A percentile compares a stretch with the other conserved stretches of the same genome.
Evolutionary conservation across 1,284 basidiomycete genomes (phyloP).

Genomic region (Somion occarium): DNA sequence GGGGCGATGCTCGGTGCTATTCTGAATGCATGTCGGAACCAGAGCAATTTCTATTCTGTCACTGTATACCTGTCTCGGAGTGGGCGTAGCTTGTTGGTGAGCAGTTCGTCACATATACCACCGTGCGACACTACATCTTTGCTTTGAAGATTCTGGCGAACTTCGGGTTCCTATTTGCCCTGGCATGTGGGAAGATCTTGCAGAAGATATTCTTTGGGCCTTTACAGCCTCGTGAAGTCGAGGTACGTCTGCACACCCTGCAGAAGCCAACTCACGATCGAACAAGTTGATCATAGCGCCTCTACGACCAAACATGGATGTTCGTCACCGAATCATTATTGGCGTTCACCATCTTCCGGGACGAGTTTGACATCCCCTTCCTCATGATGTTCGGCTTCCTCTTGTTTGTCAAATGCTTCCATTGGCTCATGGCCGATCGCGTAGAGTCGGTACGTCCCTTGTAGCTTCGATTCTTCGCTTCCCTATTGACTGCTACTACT

Average conservation of each 20-base stretch:
- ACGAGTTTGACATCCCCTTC: constrained; percentile 91
- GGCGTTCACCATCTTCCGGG: constrained; percentile 95
- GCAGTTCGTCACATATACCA: constrained; percentile 18
- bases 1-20: constrained; percentile 71
- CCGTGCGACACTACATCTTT: constrained; percentile 3
- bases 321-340: constrained; percentile 95
- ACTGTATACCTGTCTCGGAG: constrained; percentile 91
- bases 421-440: constrained; percentile 93
- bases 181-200: constrained; percentile 73
- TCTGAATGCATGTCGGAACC: constrained; percentile 73
- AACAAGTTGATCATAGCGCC: constrained; percentile 47
- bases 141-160: constrained; percentile 83
- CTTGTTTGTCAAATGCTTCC: constrained; percentile 95
- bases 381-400: constrained; percentile 89
- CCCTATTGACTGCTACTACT: constrained; percentile 9
- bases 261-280: constrained; percentile 3
- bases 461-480: not conserved
- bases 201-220: constrained; percentile 92
- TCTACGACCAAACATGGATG: constrained; percentile 96
- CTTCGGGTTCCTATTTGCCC: constrained; percentile 77
- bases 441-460: constrained; percentile 78
- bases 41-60: constrained; percentile 94
- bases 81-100: constrained; percentile 83
- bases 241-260: constrained; percentile 55
- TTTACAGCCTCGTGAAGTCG: constrained; percentile 85